phyloP scores from a whole-genome alignment of 2,329 filamentous ascomycete genomes.

The Nigrograna mackinnonii region DNA sequence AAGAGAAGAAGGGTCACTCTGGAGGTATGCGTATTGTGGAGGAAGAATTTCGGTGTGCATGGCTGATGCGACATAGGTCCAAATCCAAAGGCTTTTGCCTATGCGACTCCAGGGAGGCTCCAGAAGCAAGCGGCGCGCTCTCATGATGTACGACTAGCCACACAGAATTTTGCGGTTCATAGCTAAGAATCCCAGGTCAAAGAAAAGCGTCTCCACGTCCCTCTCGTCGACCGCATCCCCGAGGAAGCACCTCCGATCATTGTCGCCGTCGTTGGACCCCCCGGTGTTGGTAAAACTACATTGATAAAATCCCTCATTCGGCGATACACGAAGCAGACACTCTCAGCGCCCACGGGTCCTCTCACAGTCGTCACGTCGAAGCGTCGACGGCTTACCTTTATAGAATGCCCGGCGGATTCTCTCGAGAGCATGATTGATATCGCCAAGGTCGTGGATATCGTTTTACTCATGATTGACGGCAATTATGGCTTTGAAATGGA shows the following conservation, averaged over 20 bases:
- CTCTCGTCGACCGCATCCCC: constrained; percentile 91
- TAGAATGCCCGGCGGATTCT: constrained; percentile 94
- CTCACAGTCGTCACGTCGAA: constrained; percentile 97
- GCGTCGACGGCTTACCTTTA: constrained; percentile 88
- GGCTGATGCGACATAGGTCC: constrained; percentile 56
- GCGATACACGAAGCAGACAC: constrained; percentile 92
- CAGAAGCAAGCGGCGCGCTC: constrained; percentile 74
- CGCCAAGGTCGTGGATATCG: constrained; percentile 95
- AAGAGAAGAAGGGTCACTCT: constrained; percentile 82
- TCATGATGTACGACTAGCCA: constrained; percentile 62
- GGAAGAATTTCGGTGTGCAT: no score
- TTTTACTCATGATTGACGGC: constrained; percentile 96
- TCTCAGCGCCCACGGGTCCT: constrained; percentile 86
- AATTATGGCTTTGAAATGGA: constrained; percentile 99
- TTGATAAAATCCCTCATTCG: constrained; percentile 92
- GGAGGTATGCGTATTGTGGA: constrained; percentile 55
- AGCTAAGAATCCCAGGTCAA: constrained; percentile 64
- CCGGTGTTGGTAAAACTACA: constrained; percentile 93
- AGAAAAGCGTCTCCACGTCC: constrained; percentile 95
- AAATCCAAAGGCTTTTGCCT: constrained; percentile 91
- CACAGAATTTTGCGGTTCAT: not conserved
- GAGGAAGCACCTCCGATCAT: constrained; percentile 94
- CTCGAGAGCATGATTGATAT: constrained; percentile 96
- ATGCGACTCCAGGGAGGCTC: constrained; percentile 78
- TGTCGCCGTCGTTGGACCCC: constrained; percentile 91